Conservation (phyloP, 768 basidiomycete genomes). For the Cystofilobasidium macerans region DNA sequence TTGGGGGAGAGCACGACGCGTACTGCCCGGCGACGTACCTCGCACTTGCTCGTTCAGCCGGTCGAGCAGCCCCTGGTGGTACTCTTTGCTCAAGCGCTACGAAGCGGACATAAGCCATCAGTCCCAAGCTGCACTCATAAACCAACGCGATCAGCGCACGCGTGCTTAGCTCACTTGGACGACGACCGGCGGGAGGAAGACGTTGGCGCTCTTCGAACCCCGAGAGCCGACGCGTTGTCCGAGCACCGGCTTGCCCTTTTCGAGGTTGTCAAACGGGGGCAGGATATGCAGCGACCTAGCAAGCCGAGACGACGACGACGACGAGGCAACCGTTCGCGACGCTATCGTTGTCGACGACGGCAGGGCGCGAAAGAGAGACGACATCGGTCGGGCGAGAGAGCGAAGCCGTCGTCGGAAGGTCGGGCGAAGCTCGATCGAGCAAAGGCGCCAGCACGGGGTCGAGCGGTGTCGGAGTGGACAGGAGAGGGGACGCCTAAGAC, state of each 20-base stretch:
- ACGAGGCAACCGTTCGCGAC: background rate
- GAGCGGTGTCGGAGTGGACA: too few relatives aligned
- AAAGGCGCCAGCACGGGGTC: too few relatives aligned
- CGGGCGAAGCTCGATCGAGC: background rate
- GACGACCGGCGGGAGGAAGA: background rate
- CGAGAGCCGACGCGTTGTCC: background rate
- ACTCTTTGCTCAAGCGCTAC: slow-evolving; percentile 44
- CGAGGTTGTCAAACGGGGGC: slow-evolving; percentile 4
- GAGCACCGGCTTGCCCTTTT: background rate
- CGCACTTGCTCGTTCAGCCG: slow-evolving; percentile 63
- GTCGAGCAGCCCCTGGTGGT: slow-evolving; percentile 70
- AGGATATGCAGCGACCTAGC: slow-evolving; percentile 9
- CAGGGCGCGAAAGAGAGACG: background rate
- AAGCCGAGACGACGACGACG: background rate
- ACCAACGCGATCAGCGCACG: too few relatives aligned
- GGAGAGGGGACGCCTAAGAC: too few relatives aligned
- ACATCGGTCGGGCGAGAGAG: background rate
- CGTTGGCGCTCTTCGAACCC: background rate
- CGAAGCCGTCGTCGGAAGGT: background rate
- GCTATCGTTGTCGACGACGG: background rate
- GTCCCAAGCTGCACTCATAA: background rate
- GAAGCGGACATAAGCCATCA: background rate
- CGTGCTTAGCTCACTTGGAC: slow-evolving; percentile 10
- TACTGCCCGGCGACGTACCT: slow-evolving; percentile 43
- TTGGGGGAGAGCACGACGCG: background rate